Evolutionary conservation across 257 asterid genomes (phyloP).

Genomic region (Leonotis leonurus): DNA sequence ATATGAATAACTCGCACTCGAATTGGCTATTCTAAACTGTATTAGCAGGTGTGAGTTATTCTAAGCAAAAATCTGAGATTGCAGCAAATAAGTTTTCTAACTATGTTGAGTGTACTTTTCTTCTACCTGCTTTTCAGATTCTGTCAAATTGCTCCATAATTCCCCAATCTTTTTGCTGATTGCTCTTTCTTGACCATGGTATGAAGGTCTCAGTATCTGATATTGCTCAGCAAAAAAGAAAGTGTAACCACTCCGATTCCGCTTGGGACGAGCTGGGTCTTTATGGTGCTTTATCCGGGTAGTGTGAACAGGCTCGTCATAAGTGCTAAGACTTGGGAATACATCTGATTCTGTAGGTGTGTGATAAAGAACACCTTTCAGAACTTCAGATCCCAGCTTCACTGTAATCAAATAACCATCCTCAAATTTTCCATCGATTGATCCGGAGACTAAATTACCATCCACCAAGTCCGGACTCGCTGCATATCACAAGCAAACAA

Average conservation of each 20-base stretch:
- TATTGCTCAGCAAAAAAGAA: conserved; percentile 91
- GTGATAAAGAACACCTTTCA: conserved; percentile 84
- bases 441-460: conserved; percentile 59
- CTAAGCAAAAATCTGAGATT: not conserved
- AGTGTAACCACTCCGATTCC: conserved; percentile 78
- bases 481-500: conserved; percentile 25
- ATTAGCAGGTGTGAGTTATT: not conserved
- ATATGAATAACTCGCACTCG: not conserved
- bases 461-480: conserved; percentile 42
- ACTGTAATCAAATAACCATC: conserved; percentile 75
- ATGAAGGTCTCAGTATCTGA: conserved; percentile 56
- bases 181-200: conserved; percentile 82
- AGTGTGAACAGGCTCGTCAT: conserved; percentile 27
- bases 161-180: conserved; percentile 76
- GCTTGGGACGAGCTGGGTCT: conserved; percentile 75
- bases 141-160: conserved; percentile 71
- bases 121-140: conserved; percentile 72
- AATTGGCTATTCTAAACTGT: not conserved
- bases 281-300: conserved; percentile 47
- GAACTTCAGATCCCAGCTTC: conserved; percentile 53
- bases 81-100: not conserved
- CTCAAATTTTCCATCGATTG: conserved; percentile 86
- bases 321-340: conserved; percentile 26
- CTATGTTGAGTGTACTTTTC: not conserved
- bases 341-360: conserved; percentile 29